A percentile compares a stretch with the other conserved stretches of the same genome.
These are phyloP conservation scores for Cryptococcus jaspeensis DNA, from an alignment of 1,284 basidiomycete species.

Conservation along the genomic window DNA sequence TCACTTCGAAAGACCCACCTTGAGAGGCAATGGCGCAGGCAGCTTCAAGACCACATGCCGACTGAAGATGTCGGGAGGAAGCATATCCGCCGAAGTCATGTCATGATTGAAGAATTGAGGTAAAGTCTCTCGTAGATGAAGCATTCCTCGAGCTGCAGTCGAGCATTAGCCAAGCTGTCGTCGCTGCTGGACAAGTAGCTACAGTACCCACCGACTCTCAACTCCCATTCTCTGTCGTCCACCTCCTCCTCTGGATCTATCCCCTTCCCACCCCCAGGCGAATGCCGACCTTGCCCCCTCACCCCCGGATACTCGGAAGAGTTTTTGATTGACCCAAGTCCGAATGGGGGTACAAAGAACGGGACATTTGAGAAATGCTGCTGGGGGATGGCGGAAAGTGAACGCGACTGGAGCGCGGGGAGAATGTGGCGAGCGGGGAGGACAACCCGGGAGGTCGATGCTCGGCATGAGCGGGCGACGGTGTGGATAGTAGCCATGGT, in stretches of 20 bases:
- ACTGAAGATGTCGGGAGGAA: constrained; percentile 47
- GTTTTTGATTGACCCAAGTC: neutral
- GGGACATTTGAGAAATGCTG: constrained; percentile 16
- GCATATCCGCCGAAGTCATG: constrained; percentile 29
- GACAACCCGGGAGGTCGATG: constrained; percentile 22
- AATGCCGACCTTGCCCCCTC: constrained; percentile 25
- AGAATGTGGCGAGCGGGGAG: constrained; percentile 1
- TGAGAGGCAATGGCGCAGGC: constrained; percentile 45
- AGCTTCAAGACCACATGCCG: constrained; percentile 42
- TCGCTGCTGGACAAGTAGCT: neutral
- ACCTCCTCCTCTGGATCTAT: constrained; percentile 36
- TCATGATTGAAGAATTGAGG: constrained; percentile 44
- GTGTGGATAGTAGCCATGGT: too few species aligned
- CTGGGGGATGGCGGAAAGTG: constrained; percentile 9
- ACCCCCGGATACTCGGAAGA: neutral
- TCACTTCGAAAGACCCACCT: constrained; percentile 25
- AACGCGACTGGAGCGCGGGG: constrained; percentile 1
- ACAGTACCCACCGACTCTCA: constrained; percentile 44
- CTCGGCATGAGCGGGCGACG: constrained; percentile 13
- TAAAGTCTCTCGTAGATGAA: constrained; percentile 49
- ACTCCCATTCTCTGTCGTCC: constrained; percentile 50
- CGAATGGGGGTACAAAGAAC: constrained; percentile 30
- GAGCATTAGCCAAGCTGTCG: neutral
- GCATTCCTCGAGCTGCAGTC: constrained; percentile 39
- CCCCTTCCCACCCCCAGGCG: constrained; percentile 1